phyloP scores from a whole-genome alignment of 441 rosid species.

The Eutrema salsugineum region DNA sequence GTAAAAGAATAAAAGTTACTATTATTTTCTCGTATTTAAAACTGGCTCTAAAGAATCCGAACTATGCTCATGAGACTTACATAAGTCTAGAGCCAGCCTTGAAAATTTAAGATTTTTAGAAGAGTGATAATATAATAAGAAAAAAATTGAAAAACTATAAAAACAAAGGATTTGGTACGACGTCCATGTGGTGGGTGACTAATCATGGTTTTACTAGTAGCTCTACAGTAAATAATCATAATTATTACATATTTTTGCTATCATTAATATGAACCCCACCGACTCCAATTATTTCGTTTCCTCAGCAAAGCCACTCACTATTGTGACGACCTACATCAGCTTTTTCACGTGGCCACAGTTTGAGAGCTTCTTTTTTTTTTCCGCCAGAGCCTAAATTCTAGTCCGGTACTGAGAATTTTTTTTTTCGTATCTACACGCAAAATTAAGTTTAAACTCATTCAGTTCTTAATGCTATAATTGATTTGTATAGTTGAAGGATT shows the following conservation, averaged over 20 bases:
- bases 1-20: background rate
- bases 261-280: constrained; percentile 23
- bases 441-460: too few relatives aligned
- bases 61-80: background rate
- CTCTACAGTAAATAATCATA: constrained; percentile 15
- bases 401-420: background rate
- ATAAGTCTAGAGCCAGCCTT: background rate
- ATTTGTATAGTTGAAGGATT: background rate
- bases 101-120: background rate
- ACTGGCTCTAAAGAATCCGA: background rate
- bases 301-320: constrained; percentile 16
- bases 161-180: constrained; percentile 18
- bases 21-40: background rate
- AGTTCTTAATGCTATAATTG: background rate
- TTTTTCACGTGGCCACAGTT: constrained; percentile 22
- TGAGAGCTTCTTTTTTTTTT: background rate
- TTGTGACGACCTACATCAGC: constrained; percentile 10
- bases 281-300: constrained; percentile 20
- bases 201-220: constrained; percentile 25
- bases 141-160: background rate
- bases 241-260: constrained; percentile 7
- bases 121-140: background rate
- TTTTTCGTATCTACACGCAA: background rate
- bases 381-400: background rate
- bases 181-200: constrained; percentile 34